phyloP scores from a whole-genome alignment of 805 yeast genomes.

The Helenozyma rhizophorensis region DNA sequence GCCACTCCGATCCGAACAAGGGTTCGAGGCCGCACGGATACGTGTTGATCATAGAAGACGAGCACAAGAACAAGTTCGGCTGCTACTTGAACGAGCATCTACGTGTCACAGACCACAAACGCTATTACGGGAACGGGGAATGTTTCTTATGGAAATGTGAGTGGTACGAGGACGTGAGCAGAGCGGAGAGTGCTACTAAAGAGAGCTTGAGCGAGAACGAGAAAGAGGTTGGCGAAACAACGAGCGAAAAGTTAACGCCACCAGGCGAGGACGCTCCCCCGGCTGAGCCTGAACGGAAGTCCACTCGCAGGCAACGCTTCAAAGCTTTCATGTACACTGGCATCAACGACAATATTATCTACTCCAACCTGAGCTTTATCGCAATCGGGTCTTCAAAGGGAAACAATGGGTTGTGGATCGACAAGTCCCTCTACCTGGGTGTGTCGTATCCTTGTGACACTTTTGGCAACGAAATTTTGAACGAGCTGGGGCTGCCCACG shows the following conservation, averaged over 20 bases:
- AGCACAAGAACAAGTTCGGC: conserved; percentile 64
- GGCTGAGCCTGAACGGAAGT: no score
- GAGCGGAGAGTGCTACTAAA: no score
- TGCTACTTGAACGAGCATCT: conserved; percentile 72
- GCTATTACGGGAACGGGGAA: conserved; percentile 91
- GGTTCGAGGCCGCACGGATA: conserved; percentile 57
- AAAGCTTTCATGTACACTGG: conserved; percentile 88
- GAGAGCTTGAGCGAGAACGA: no score
- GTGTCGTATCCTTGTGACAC: conserved; percentile 77
- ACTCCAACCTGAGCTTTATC: conserved; percentile 71
- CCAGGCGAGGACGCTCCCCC: no score
- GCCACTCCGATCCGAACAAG: conserved; percentile 9
- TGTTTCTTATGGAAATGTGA: conserved; percentile 88
- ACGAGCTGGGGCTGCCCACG: conserved; percentile 16
- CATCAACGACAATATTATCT: conserved; percentile 76
- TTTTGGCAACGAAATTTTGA: conserved; percentile 81
- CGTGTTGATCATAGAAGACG: conserved; percentile 67
- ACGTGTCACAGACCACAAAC: conserved; percentile 63
- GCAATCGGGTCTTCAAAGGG: conserved; percentile 93
- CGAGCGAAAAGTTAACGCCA: background rate
- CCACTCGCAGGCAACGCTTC: conserved; percentile 34
- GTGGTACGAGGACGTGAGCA: conserved; percentile 34
- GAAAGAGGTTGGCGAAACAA: no score
- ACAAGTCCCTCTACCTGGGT: conserved; percentile 67
- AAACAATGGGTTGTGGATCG: conserved; percentile 87